Conservation (phyloP, 2,329 filamentous ascomycete species). For the Beauveria rudraprayagi region DNA sequence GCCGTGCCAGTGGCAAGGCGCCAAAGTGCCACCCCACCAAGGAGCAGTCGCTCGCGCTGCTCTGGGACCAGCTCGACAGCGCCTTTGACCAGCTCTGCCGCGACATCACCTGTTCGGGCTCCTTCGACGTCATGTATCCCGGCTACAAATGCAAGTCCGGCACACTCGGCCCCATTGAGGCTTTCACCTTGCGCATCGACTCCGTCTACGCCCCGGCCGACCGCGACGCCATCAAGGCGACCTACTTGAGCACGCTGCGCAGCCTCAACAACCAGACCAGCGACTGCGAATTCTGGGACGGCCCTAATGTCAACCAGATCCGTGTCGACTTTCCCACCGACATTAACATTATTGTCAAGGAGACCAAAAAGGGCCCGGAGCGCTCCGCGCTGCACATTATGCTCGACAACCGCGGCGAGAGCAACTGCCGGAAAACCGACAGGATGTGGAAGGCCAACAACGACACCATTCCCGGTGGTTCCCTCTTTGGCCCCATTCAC, state of each 20-base stretch:
- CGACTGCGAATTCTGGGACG: conserved; percentile 6
- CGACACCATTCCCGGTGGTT: conserved; percentile 4
- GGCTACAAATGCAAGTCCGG: conserved; percentile 7
- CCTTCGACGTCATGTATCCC: conserved; percentile 9
- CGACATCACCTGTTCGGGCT: conserved; percentile 8
- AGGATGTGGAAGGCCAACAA: conserved; percentile 2
- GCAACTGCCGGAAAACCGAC: conserved; percentile 4
- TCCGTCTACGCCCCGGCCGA: conserved; percentile 9
- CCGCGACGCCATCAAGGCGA: conserved; percentile 10
- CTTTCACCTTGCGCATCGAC: conserved; percentile 8
- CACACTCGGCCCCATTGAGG: conserved; percentile 5
- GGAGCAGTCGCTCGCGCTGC: conserved; percentile 6
- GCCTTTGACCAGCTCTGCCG: conserved; percentile 11
- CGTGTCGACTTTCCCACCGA: conserved; percentile 8
- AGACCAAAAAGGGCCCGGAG: too few species aligned
- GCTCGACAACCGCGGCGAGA: conserved; percentile 7
- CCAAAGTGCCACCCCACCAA: conserved; percentile 10
- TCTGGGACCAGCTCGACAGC: conserved; percentile 12
- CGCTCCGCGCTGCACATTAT: conserved; percentile 12
- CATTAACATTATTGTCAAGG: conserved; percentile 8
- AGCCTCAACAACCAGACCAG: conserved; percentile 8
- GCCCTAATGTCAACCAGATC: conserved; percentile 4
- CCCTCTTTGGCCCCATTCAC: conserved; percentile 8
- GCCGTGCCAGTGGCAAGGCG: conserved; percentile 5
- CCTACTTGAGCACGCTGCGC: conserved; percentile 9